Evolutionary conservation across 2,329 filamentous ascomycete genomes (phyloP).

Genomic region (Chalaropsis thielavioides): DNA sequence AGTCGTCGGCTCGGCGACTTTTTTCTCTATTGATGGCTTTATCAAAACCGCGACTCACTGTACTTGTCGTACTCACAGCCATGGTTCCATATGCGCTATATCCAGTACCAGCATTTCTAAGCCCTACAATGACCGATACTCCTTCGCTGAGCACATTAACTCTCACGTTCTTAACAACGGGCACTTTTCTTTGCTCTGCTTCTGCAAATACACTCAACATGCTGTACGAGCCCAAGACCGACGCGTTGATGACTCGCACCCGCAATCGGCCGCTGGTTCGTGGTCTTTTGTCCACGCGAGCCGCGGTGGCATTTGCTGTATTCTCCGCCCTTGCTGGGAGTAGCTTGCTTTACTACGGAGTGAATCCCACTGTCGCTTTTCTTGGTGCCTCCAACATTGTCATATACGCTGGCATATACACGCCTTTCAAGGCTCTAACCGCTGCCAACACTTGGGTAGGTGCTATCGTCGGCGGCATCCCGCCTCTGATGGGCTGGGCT

Average conservation of each 20-base stretch:
- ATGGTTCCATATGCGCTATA: constrained; percentile 88
- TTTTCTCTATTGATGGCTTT: constrained; percentile 75
- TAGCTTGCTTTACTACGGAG: constrained; percentile 66
- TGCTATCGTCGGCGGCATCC: constrained; percentile 81
- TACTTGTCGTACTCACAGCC: constrained; percentile 79
- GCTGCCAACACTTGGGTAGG: constrained; percentile 91
- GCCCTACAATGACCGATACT: constrained; percentile 47
- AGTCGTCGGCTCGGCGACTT: constrained; percentile 45
- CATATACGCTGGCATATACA: constrained; percentile 85
- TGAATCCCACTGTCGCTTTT: constrained; percentile 83
- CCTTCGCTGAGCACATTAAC: constrained; percentile 84
- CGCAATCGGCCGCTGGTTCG: constrained; percentile 80
- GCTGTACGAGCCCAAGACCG: constrained; percentile 82
- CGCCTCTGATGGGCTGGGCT: constrained; percentile 95
- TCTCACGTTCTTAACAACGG: constrained; percentile 77
- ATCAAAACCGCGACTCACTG: constrained; percentile 86
- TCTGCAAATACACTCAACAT: constrained; percentile 93
- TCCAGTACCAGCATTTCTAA: constrained; percentile 75
- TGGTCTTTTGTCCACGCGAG: constrained; percentile 54
- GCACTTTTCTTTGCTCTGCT: constrained; percentile 77
- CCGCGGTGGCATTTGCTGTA: constrained; percentile 67
- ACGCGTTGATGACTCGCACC: constrained; percentile 88
- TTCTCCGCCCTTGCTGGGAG: constrained; percentile 55
- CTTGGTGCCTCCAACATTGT: constrained; percentile 74
- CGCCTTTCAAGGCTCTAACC: constrained; percentile 75